Base-by-base conservation (phyloP, 2,329 filamentous ascomycete species). In the Blumeria hordei region DNA sequence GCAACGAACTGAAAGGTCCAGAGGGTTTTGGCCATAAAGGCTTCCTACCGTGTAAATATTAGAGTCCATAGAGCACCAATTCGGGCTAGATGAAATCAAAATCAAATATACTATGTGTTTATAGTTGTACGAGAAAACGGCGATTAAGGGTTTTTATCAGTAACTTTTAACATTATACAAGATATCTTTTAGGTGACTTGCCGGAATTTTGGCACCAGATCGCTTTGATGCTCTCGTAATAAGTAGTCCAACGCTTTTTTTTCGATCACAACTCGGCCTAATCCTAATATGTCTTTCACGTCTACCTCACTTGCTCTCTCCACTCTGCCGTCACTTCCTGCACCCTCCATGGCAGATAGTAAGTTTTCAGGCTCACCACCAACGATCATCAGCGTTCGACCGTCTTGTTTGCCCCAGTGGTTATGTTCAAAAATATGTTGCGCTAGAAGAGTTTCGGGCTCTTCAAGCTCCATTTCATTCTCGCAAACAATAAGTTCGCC, bases 251-350 rank as follows among this genome's bases (percentile, higher is more conserved):
- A 72, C 37, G 90, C 90, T 44, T 72, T 70, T 67, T 83, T 78
- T 75, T 98, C 92, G 63, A 98, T 79, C 57, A 98, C 80, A 58
- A 98, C 72, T 63, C 88, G 80, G 55, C 85, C 84, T 55, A 82
- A 80, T 71, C 92, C 85, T 60, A 98, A 70, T 59, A 98, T 69
- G 67, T 96, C 85, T 76, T 96, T 98, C 59, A 98, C 87, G 69
- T 96, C 92, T 37, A 98, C 86, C 59, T 94, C 83, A n/a, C 75
- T 71, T 57, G 82, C 72, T 56, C 77, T 75, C 61, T 88, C 71
- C 8, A 82, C 81, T 55, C 79, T 76, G 18, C 84, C 86, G 58
- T 88, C 76, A 63, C 76, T 71, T 8, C 75, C 76, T 58, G 81
- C 69, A 57, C 76, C 70, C 54, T 76, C 74, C 64, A 94, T 72